Evolutionary conservation across 202 grass and related monocot genomes (phyloP).

Genomic region (Zizania palustris): DNA sequence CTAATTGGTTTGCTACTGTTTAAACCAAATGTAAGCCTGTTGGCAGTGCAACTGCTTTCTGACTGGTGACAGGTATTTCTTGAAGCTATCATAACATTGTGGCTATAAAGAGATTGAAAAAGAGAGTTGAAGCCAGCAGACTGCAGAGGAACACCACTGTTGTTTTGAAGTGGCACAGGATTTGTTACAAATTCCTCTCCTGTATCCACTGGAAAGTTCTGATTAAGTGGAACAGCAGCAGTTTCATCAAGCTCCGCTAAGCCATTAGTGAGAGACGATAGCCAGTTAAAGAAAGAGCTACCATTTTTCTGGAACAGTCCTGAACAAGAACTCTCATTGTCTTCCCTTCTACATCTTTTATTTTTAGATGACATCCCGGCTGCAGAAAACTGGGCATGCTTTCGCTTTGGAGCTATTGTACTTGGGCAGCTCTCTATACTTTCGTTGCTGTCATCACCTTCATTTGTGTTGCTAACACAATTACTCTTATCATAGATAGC

Average conservation of each 20-base stretch:
- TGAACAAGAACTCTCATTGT: constrained; percentile 53
- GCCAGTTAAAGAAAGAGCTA: constrained; percentile 90
- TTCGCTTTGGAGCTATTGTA: constrained; percentile 60
- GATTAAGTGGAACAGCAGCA: constrained; percentile 54
- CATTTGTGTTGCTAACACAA: constrained; percentile 44
- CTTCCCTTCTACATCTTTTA: constrained; percentile 66
- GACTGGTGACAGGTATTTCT: constrained; percentile 46
- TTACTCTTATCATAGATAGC: constrained; percentile 49
- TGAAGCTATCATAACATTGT: constrained; percentile 50
- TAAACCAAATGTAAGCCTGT: constrained; percentile 33
- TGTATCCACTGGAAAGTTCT: constrained; percentile 43
- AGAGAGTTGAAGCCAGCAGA: constrained; percentile 68
- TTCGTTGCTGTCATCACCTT: constrained; percentile 73
- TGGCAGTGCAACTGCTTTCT: constrained; percentile 45
- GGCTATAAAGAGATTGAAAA: constrained; percentile 74
- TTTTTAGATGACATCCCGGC: constrained; percentile 42
- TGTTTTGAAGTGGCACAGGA: constrained; percentile 43
- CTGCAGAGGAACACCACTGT: constrained; percentile 36
- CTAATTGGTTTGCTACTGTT: constrained; percentile 20
- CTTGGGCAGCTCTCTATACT: constrained; percentile 74
- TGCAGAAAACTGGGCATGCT: constrained; percentile 43
- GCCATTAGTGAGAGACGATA: constrained; percentile 76
- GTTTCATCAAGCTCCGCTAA: constrained; percentile 40
- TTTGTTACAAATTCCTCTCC: constrained; percentile 45
- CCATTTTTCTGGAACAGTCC: constrained; percentile 54